Percentiles rank a stretch among this genome's conserved stretches.
Conservation (phyloP, 495 filamentous ascomycete genomes). For the Xylaria palmicola region DNA sequence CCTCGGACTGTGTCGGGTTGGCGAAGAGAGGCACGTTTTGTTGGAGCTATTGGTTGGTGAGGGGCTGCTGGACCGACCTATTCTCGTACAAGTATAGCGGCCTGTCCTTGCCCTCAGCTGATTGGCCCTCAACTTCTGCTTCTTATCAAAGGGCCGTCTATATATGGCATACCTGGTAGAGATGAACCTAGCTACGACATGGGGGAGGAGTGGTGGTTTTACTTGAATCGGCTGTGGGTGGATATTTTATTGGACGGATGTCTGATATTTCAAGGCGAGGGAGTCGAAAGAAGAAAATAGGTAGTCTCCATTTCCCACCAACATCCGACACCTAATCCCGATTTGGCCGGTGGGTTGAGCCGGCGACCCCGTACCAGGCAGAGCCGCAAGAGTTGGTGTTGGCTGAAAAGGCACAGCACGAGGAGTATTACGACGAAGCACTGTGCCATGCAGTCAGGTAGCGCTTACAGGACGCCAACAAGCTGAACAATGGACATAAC, state of each 20-base stretch:
- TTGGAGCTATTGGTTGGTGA: not conserved
- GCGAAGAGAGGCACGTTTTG: not conserved
- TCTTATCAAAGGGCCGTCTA: too few species aligned
- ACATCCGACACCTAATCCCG: not conserved
- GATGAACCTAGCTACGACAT: too few species aligned
- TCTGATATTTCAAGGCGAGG: not conserved
- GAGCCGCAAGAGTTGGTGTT: not conserved
- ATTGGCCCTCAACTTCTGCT: not conserved
- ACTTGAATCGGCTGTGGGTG: not conserved
- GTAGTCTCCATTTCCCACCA: not conserved
- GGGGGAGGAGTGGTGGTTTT: too few species aligned
- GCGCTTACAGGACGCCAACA: slow-evolving; percentile 1
- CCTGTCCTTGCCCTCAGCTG: not conserved
- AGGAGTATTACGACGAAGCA: not conserved
- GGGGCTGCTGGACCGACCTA: not conserved
- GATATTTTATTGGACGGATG: not conserved
- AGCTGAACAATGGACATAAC: not conserved
- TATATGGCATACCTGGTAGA: too few species aligned
- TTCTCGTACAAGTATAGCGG: not conserved
- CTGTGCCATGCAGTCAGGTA: not conserved
- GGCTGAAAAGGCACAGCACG: not conserved
- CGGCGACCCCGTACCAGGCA: not conserved
- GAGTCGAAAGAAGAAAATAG: not conserved
- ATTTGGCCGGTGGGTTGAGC: not conserved
- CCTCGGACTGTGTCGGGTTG: not conserved